Evolutionary conservation across 176 grass and related monocot species (phyloP), one percentile per base, ranked within the genome.

Genomic region (Panicum miliaceum): DNA sequence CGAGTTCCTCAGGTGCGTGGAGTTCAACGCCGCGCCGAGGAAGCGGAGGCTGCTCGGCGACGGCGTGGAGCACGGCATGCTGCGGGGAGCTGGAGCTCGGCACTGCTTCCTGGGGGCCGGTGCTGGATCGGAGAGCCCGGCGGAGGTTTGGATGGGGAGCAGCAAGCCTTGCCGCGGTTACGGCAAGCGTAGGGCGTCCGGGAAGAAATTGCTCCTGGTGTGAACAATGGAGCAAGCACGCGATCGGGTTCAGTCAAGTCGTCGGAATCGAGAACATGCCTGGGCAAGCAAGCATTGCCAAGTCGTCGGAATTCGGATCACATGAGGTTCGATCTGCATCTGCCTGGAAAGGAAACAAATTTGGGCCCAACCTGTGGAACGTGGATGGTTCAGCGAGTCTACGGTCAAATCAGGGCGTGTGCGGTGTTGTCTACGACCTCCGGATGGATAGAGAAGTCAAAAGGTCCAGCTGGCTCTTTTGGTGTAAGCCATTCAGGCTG

Each of bases 1-100:
- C 19, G 61, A 67, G 78, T 80, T 80, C 26, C 78, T 80, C 29
- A 51, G 29, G 19, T 80, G n/a, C 78, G 45, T 53, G 1, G 19
- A 80, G 62, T 0, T 53, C 29, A 22, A 61, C 77, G 38, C 20
- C 78, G 77, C 77, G 43, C 47, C 78, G 43, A 27, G 62, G 12
- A 8, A 20, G 45, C 26, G 19, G 25, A 16, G 46, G 26, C 7
- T 34, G 69, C 13, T 64, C 16, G 56, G 50, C 11, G 11, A 37
- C 0, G 15, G 62, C 18, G 25, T 25, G 9, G 20, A 27, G 14
- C 32, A 12, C 37, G 41, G 11, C 45, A 6, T 3, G 27, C 40
- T 80, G 61, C 43, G 20, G 71, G 26, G 6, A 5, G 27, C 1
- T 1, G 71, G 25, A 34, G 36, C 22, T 10, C 58, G 43, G 14